Evolutionary conservation across 208 protist genomes (phyloP).

Genomic region (Trypanosoma platydactyli): DNA sequence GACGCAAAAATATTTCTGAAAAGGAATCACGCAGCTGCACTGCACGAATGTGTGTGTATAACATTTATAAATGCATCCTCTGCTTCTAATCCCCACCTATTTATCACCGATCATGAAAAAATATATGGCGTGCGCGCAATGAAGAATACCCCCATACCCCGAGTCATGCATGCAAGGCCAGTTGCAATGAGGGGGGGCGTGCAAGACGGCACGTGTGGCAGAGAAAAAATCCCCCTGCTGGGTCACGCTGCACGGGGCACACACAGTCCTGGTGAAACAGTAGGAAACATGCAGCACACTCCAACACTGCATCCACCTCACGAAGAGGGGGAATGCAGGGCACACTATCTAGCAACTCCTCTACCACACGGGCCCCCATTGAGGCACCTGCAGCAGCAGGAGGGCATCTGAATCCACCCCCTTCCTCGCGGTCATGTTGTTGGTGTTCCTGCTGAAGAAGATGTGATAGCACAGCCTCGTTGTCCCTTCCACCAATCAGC

Average conservation of each 20-base stretch:
- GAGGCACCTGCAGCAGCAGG: neutral
- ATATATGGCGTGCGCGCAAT: neutral
- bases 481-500: conserved; percentile 14
- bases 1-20: no score
- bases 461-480: conserved; percentile 9
- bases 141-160: no score
- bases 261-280: conserved; percentile 81
- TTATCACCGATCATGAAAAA: no score
- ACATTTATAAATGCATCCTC: no score
- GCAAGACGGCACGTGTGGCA: conserved; percentile 76
- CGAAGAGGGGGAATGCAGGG: conserved; percentile 39
- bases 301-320: conserved; percentile 69
- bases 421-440: neutral
- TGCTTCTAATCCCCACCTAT: no score
- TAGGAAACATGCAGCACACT: conserved; percentile 72
- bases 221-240: conserved; percentile 47
- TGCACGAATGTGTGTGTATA: no score
- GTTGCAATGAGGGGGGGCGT: neutral
- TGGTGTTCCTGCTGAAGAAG: conserved; percentile 13
- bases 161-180: neutral
- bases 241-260: conserved; percentile 59
- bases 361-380: conserved; percentile 8
- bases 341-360: conserved; percentile 29
- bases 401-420: neutral
- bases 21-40: no score